Conservation (phyloP, 108 stramenopile species). For the Ochromonas danica region DNA sequence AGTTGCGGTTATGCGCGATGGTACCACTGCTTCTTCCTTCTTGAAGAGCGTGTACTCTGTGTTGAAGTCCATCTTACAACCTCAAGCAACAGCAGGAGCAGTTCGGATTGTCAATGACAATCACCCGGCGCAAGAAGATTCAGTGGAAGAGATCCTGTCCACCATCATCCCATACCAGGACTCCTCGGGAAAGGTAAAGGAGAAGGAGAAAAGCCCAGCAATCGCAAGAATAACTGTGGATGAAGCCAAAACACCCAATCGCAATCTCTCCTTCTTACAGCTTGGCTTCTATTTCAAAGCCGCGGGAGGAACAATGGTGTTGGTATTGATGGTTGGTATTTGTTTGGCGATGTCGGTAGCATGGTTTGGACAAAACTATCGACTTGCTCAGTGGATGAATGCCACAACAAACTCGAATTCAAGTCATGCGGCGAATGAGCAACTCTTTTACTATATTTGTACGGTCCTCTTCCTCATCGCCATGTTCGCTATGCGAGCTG, state of each 20-base stretch:
- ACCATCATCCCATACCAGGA: not conserved
- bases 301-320: not conserved
- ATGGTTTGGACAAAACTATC: conserved; percentile 16
- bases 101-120: no score
- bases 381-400: conserved; percentile 30
- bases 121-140: not conserved
- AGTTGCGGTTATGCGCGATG: not conserved
- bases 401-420: not conserved
- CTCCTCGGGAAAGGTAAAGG: not conserved
- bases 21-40: not conserved
- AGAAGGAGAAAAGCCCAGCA: not conserved
- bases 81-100: no score
- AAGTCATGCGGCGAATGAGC: not conserved
- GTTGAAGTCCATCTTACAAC: not conserved
- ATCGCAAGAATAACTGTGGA: not conserved
- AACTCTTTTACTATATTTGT: not conserved
- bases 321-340: not conserved
- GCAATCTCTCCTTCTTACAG: not conserved
- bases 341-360: not conserved
- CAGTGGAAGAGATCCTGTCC: not conserved
- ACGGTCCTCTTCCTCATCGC: not conserved
- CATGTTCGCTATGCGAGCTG: not conserved
- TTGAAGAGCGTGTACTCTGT: not conserved
- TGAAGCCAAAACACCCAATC: not conserved
- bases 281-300: conserved; percentile 2